Evolutionary conservation across 495 filamentous ascomycete genomes (phyloP), one percentile per base, ranked within the genome.

Genomic region (Penicillium riverlandense): DNA sequence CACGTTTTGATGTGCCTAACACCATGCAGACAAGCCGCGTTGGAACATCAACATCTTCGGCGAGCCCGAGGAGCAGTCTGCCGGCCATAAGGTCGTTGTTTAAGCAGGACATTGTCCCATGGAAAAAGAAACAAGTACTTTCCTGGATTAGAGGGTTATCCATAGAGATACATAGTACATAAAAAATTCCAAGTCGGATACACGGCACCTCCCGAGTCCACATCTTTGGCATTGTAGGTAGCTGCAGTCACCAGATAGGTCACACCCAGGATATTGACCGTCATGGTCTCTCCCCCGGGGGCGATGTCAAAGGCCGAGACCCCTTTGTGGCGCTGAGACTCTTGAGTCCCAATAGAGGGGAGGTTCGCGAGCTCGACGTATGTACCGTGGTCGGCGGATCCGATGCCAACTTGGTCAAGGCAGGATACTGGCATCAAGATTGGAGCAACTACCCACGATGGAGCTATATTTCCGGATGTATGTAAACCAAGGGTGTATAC

Each of bases 11-110:
- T 22, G 4, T 22, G 22, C 22, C 47, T 46, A 34, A 13, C 40
- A 15, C 13, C 22, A 29, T 32, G 5, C 27, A 62, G 59, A 75
- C 62, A 59, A 56, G 53, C 71, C 71, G 37, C 62, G 65, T 44
- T 74, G 71, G 71, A 49, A 69, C 43, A 60, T 75, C 37, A 56
- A 74, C 54, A 63, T 70, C 54, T 75, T 74, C 50, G 54, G 54
- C 14, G 70, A 72, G 50, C 48, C 54, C 11, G 66, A 67, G 39
- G 70, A 75, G 63, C 43, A 58, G 46, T 40, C 62, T 38, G 70
- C 71, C 40, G 39, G 11, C n/a, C 62, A 72, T 60, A 59, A 72
- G 66, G 62, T 72, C 29, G 55, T 65, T 50, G 38, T 65, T 33
- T 65, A 67, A 47, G 22, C 22, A 22, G 22, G 22, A 22, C 22